A percentile compares a stretch with the other conserved stretches of the same genome.
phyloP scores from a whole-genome alignment of 257 asterid species.

The Rubia yunnanensis region DNA sequence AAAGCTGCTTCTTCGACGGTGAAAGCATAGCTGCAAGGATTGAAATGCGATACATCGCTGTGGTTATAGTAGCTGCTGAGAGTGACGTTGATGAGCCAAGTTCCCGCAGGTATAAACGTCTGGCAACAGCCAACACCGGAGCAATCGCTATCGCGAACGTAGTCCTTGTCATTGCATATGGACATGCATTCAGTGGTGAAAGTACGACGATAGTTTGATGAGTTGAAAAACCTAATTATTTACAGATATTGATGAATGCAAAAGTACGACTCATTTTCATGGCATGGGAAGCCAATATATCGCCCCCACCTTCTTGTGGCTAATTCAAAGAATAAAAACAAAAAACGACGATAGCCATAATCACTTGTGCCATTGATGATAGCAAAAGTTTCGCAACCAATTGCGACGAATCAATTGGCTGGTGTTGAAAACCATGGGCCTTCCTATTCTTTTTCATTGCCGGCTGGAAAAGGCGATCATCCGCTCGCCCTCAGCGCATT shows the following conservation, averaged over 20 bases:
- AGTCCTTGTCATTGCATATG: background rate
- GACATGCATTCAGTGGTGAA: conserved; percentile 14
- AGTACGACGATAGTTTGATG: background rate
- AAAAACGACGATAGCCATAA: too few species aligned
- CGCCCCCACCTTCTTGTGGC: too few species aligned
- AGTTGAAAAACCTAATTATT: background rate
- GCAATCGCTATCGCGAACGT: conserved; percentile 11
- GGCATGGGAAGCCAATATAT: too few species aligned
- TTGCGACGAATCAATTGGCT: too few species aligned
- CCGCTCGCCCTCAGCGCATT: too few species aligned
- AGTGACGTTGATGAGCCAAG: background rate
- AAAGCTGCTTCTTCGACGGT: background rate
- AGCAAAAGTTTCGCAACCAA: too few species aligned
- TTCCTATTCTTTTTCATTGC: too few species aligned
- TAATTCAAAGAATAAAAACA: too few species aligned
- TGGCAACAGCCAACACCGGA: conserved; percentile 6
- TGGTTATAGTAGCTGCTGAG: background rate
- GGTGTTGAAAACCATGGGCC: too few species aligned
- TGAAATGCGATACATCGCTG: background rate
- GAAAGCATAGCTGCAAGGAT: conserved; percentile 4
- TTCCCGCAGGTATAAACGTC: background rate
- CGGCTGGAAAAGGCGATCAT: too few species aligned
- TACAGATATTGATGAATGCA: conserved; percentile 2
- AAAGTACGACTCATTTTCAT: background rate
- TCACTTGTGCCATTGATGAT: too few species aligned